Base-by-base conservation (phyloP, 2,329 filamentous ascomycete species). In the Purpureocillium lavendulum region DNA sequence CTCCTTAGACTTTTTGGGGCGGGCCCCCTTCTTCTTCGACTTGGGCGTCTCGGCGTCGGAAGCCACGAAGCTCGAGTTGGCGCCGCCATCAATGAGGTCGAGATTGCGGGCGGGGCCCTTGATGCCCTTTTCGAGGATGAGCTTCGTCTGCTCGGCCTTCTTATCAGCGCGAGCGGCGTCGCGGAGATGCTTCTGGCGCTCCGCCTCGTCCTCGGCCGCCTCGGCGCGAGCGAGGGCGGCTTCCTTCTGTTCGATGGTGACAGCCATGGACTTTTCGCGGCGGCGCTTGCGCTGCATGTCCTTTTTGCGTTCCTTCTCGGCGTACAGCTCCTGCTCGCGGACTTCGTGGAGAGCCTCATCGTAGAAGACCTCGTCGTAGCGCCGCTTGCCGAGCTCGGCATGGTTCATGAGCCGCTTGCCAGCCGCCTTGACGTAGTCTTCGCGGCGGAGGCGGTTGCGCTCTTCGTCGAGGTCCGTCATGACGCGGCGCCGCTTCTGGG, bases 301-400 rank as follows among this genome's bases (percentile, higher is more conserved):
- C 69, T 98, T 98, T 70, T 98, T 98, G 48, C 92, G 87, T 64
- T 98, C 92, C 66, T 98, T 98, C 62, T 98, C 92, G 45, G 90
- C 88, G 44, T 84, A 84, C 7, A 96, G 73, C 59, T 96, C 90
- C 49, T 87, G 87, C 45, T 88, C 84, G 49, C 92, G 85, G 2
- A 97, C 90, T 52, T 95, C 84, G 39, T 84, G 77, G 43, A 90
- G 75, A 2, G 92, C 90, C 31, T 84, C 81, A 14, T 85, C 77
- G 55, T 88, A 89, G 58, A 92, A 81, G 34, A 81, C 69, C 12
- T 84, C 73, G 43, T 86, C 78, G 58, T 86, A 96, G 26, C 86
- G 80, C 39, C 82, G 73, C 53, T 84, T 84, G 30, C 87, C 87
- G 14, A 77, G 71, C 37, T 80, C 73, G 36, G 82, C 78, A 52